Evolutionary conservation across 257 asterid genomes (phyloP).

Genomic region (Jacaranda copaia): DNA sequence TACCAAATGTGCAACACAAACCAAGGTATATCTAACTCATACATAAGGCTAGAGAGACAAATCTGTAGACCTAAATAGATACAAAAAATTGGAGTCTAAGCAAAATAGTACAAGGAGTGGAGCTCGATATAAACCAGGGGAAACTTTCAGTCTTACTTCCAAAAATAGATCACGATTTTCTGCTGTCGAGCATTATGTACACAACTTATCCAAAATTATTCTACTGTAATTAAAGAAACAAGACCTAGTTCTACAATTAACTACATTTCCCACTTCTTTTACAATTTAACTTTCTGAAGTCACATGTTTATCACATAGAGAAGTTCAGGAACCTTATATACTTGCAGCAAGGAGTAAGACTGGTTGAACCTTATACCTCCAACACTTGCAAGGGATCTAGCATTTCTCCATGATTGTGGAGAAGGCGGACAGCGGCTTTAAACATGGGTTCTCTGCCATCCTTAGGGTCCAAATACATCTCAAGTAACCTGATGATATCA

Average conservation of each 20-base stretch:
- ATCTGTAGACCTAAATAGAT: too few species aligned
- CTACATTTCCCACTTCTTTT: background rate
- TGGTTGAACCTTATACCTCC: conserved; percentile 59
- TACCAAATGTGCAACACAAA: too few species aligned
- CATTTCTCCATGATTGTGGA: conserved; percentile 92
- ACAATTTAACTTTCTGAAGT: background rate
- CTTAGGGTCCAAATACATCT: conserved; percentile 94
- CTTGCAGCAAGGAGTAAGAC: conserved; percentile 16
- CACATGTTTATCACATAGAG: background rate
- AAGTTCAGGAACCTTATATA: conserved; percentile 21
- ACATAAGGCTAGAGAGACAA: too few species aligned
- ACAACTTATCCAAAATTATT: too few species aligned
- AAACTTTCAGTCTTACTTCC: too few species aligned
- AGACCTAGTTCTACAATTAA: background rate
- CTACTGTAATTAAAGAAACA: too few species aligned
- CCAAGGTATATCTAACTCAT: too few species aligned
- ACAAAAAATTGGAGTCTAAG: too few species aligned
- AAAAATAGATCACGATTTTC: too few species aligned
- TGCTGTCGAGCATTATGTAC: too few species aligned
- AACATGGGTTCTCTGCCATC: conserved; percentile 94
- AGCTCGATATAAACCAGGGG: too few species aligned
- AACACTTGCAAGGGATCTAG: conserved; percentile 90
- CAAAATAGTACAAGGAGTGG: too few species aligned
- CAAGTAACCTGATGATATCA: conserved; percentile 72
- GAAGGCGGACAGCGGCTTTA: conserved; percentile 89